Base-by-base conservation (phyloP, 2,329 filamentous ascomycete species). In the Aphanocladium album region DNA sequence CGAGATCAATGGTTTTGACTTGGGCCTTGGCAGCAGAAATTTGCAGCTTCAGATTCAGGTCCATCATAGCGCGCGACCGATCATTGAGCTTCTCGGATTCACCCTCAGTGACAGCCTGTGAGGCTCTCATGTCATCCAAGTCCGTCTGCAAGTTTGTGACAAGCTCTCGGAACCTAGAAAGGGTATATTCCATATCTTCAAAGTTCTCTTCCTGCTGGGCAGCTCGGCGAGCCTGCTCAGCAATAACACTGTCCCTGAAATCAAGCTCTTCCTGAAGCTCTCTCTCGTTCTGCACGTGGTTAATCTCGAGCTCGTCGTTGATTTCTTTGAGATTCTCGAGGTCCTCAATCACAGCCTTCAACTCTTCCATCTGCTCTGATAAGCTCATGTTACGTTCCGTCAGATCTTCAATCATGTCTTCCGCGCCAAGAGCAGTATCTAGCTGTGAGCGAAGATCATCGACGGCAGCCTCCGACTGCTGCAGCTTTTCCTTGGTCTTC, bases 241-340 rank as follows among this genome's bases (percentile, higher is more conserved):
- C 81, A 64, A 97, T 89, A 62, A 96, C 78, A 59, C 83, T 84
- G 65, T 97, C 93, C 72, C 90, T 91, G 75, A 91, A 89, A 71
- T 97, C 93, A 60, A 98, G 84, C 68, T 97, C 93, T 67, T 96
- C 90, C 72, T 96, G 92, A 74, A 99, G 84, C 71, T 98, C 93
- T 73, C 93, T 96, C 72, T 96, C 91, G 39, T 92, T 90, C 70
- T 97, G 92, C 4, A 95, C 85, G 70, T 97, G 93, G 70, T 96
- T 96, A 67, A 91, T 84, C 72, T 97, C 93, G 3, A 99, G 85
- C 74, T 99, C 95, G 69, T 98, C 93, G 67, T 91, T 96, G 67
- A 98, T 86, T 71, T 99, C 93, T 71, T 92, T 93, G 57, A 98
- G 77, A 62, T 85, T 91, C 72, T 97, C 91, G 12, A 98, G 82